A percentile compares a stretch with the other conserved stretches of the same genome.
Evolutionary conservation across 2,329 filamentous ascomycete species (phyloP).

Genomic region (Juglanconis oblonga): DNA sequence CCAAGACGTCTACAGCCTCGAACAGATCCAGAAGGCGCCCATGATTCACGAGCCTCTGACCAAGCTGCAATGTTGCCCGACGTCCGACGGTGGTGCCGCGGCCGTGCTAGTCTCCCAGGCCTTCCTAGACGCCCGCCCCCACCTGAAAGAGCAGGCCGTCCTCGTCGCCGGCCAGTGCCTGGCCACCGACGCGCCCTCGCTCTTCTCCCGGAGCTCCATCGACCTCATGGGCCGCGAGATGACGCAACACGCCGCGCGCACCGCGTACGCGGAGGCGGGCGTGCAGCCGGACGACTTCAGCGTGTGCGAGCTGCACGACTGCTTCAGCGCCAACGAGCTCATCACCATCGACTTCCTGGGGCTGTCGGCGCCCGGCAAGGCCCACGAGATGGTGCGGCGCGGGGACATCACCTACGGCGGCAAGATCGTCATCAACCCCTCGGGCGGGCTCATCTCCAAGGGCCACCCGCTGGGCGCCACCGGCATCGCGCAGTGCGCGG

Average conservation of each 20-base stretch:
- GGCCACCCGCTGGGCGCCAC: constrained; percentile 92
- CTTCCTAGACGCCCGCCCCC: constrained; percentile 81
- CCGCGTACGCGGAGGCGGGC: constrained; percentile 72
- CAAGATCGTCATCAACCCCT: constrained; percentile 83
- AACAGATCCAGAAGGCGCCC: constrained; percentile 72
- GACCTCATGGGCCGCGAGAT: constrained; percentile 89
- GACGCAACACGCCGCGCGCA: constrained; percentile 66
- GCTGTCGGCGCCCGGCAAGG: constrained; percentile 74
- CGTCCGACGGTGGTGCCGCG: constrained; percentile 86
- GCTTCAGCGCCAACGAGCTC: constrained; percentile 95
- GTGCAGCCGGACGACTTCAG: constrained; percentile 67
- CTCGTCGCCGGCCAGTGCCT: constrained; percentile 84
- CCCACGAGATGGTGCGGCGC: constrained; percentile 81
- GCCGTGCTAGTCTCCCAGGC: constrained; percentile 84
- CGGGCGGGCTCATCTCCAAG: constrained; percentile 91
- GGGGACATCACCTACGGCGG: constrained; percentile 93
- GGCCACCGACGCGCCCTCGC: constrained; percentile 75
- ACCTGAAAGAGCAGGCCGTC: constrained; percentile 79
- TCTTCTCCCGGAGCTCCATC: constrained; percentile 79
- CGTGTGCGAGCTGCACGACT: constrained; percentile 93
- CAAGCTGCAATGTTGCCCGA: constrained; percentile 98
- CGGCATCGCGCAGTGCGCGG: constrained; percentile 92
- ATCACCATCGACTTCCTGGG: constrained; percentile 83
- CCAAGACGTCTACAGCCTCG: constrained; percentile 82
- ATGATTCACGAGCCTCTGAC: constrained; percentile 86